Conservation (phyloP, 345 rosid genomes). For the Rhodomyrtus tomentosa region DNA sequence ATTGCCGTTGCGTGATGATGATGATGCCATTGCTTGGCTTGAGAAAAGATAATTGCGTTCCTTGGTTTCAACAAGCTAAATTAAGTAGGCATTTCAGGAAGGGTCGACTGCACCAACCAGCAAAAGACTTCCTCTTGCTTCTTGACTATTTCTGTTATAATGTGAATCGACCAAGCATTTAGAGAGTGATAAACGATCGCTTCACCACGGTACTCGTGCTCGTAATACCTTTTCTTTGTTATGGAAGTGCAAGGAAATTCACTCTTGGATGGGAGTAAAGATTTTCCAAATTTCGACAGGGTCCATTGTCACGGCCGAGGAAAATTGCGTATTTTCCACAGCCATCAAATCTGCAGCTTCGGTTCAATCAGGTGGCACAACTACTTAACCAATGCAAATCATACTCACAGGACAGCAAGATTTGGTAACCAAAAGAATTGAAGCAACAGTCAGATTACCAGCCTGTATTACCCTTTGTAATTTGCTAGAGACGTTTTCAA, state of each 20-base stretch:
- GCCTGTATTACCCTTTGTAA: not conserved
- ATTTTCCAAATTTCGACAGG: not conserved
- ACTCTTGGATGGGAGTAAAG: not conserved
- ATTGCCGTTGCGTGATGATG: not conserved
- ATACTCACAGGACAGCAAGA: not conserved
- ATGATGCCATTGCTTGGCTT: not conserved
- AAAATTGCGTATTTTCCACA: not conserved
- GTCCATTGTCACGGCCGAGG: not conserved
- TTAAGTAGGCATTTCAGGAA: not conserved
- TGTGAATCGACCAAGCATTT: not conserved
- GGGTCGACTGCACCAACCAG: not conserved
- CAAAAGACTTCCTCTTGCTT: not conserved
- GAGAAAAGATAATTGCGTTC: not conserved
- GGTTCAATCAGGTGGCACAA: not conserved
- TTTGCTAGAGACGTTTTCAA: constrained; percentile 12
- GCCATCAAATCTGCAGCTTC: not conserved
- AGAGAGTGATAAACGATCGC: not conserved
- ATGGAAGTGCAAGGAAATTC: too few relatives aligned
- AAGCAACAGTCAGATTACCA: not conserved
- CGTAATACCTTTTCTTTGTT: too few relatives aligned
- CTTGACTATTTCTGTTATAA: not conserved
- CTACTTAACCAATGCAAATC: not conserved
- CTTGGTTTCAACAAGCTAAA: not conserved
- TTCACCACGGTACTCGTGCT: too few relatives aligned
- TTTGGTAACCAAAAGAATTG: not conserved